phyloP scores from a whole-genome alignment of 176 grass and related monocot species.

The Melocanna baccifera region DNA sequence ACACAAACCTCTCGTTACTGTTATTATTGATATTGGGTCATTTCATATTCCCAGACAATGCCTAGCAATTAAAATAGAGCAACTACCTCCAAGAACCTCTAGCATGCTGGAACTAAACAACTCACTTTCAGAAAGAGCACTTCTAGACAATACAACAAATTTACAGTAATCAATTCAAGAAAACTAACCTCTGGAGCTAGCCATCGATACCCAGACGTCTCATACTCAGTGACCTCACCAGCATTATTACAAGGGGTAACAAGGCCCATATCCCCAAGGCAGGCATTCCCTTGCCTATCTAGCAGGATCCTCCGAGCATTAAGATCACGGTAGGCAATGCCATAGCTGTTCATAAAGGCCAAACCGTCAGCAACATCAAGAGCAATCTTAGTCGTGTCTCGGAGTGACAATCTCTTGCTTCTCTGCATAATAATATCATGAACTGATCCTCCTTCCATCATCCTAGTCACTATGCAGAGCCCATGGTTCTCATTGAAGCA shows the following conservation, averaged over 20 bases:
- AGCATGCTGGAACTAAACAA: background rate
- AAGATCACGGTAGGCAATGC: slow-evolving; percentile 79
- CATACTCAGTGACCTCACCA: slow-evolving; percentile 95
- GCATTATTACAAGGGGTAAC: slow-evolving; percentile 83
- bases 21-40: background rate
- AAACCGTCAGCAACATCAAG: slow-evolving; percentile 77
- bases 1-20: background rate
- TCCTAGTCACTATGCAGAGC: slow-evolving; percentile 76
- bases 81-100: background rate
- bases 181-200: slow-evolving; percentile 93
- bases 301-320: slow-evolving; percentile 79
- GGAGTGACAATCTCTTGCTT: slow-evolving; percentile 64
- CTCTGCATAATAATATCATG: slow-evolving; percentile 67
- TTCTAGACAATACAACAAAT: background rate
- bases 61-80: background rate
- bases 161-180: slow-evolving; percentile 3
- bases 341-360: slow-evolving; percentile 89
- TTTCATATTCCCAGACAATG: slow-evolving; percentile 12
- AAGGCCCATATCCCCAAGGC: slow-evolving; percentile 91
- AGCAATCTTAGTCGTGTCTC: slow-evolving; percentile 65
- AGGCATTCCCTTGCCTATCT: slow-evolving; percentile 82
- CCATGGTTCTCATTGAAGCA: slow-evolving; percentile 80
- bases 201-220: slow-evolving; percentile 92
- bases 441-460: slow-evolving; percentile 91
- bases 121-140: slow-evolving; percentile 15